These are phyloP conservation scores for Pharus latifolius DNA, from an alignment of 176 grass and related monocot species.

Conservation along the genomic window DNA sequence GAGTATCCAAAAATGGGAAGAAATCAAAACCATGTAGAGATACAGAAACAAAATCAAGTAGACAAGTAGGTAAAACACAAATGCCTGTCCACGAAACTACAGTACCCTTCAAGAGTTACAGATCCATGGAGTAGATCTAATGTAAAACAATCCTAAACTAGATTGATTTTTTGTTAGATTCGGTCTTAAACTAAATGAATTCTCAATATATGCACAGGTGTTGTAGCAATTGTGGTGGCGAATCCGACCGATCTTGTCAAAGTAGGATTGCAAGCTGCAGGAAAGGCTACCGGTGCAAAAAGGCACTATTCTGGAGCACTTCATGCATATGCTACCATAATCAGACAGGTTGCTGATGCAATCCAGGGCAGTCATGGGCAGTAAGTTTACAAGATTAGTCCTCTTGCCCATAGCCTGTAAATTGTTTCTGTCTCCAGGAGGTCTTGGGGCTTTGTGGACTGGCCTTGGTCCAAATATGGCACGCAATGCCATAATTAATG, in stretches of 20 bases:
- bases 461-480: conserved; percentile 74
- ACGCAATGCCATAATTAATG: conserved; percentile 85
- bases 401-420: neutral
- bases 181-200: too few species aligned
- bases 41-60: too few species aligned
- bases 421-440: conserved; percentile 28
- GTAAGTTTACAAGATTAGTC: neutral
- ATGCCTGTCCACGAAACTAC: too few species aligned
- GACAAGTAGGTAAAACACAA: too few species aligned
- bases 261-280: conserved; percentile 79
- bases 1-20: too few species aligned
- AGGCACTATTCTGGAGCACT: conserved; percentile 69
- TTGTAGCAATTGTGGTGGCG: conserved; percentile 69
- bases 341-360: conserved; percentile 45
- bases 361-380: neutral
- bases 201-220: conserved; percentile 35
- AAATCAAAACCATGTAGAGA: too few species aligned
- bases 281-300: conserved; percentile 52
- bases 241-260: conserved; percentile 98
- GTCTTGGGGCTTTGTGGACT: conserved; percentile 66
- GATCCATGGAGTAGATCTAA: neutral
- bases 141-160: too few species aligned
- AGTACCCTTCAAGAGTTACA: too few species aligned
- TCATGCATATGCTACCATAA: conserved; percentile 71
- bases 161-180: too few species aligned